Evolutionary conservation across 306 rosid species (phyloP).

Genomic region (Gleditsia sinensis): DNA sequence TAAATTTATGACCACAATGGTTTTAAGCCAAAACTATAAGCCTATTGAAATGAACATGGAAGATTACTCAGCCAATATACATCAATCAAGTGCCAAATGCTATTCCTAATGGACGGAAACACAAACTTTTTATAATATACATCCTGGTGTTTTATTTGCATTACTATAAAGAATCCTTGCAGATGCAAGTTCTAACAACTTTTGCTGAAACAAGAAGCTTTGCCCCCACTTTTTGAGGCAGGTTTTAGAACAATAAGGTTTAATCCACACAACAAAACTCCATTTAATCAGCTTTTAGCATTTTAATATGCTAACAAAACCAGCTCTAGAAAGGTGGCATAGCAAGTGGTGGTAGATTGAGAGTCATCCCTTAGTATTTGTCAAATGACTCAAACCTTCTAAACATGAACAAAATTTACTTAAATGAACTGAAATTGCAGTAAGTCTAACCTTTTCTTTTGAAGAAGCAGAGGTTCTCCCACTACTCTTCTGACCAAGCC

Average conservation of each 20-base stretch:
- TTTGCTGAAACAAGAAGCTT: not conserved
- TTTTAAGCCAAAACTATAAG: not conserved
- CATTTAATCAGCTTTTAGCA: conserved; percentile 19
- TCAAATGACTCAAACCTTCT: not conserved
- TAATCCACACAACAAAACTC: conserved; percentile 1
- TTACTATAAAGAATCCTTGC: not conserved
- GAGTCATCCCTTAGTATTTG: conserved; percentile 8
- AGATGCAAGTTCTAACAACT: conserved; percentile 10
- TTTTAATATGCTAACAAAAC: not conserved
- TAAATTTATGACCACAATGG: not conserved
- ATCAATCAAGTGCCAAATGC: not conserved
- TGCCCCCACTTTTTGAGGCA: not conserved
- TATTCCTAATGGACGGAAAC: conserved; percentile 13
- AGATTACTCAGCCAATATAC: not conserved
- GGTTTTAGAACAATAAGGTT: not conserved
- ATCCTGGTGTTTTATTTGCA: not conserved
- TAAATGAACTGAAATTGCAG: conserved; percentile 10
- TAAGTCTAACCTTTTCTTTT: conserved; percentile 53
- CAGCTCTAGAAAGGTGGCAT: conserved; percentile 10
- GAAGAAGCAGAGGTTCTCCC: conserved; percentile 56
- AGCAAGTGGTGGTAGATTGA: conserved; percentile 7
- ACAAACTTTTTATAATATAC: not conserved
- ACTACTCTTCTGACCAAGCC: conserved; percentile 53
- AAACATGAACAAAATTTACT: not conserved
- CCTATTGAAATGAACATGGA: not conserved